phyloP scores from a whole-genome alignment of 306 rosid species.

The Trifolium repens region DNA sequence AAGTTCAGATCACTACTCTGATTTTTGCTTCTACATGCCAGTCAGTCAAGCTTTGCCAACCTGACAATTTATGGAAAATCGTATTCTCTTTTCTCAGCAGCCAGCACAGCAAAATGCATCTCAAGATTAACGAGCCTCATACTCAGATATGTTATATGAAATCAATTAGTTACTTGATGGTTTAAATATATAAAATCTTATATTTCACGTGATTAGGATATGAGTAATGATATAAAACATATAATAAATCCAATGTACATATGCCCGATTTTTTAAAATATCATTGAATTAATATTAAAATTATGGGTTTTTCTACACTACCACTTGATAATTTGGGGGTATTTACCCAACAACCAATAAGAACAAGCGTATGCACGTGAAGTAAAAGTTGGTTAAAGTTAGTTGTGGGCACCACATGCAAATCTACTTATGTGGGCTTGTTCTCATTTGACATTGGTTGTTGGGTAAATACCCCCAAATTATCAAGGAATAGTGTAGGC shows the following conservation, averaged over 20 bases:
- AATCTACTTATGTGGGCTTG: too few relatives aligned
- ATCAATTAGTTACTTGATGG: not conserved
- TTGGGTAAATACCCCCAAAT: too few relatives aligned
- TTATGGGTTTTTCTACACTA: too few relatives aligned
- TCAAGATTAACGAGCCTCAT: not conserved
- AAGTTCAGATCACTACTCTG: not conserved
- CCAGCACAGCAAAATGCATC: constrained; percentile 14
- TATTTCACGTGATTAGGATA: not conserved
- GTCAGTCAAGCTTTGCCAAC: constrained; percentile 9
- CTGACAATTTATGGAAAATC: constrained; percentile 2
- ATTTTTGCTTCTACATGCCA: constrained; percentile 17
- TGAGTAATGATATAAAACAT: constrained; percentile 5
- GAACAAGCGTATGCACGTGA: too few relatives aligned
- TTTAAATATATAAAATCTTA: constrained; percentile 8
- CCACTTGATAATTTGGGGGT: too few relatives aligned
- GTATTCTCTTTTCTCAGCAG: not conserved
- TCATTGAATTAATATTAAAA: not conserved
- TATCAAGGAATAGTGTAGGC: too few relatives aligned
- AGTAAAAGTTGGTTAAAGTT: too few relatives aligned
- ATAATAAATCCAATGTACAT: constrained; percentile 7
- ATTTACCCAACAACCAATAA: too few relatives aligned
- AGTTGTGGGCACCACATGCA: too few relatives aligned
- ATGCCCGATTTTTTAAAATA: not conserved
- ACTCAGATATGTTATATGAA: too few relatives aligned
- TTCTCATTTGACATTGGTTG: too few relatives aligned